phyloP scores from a whole-genome alignment of 1,284 basidiomycete species.

The Exobasidium cylindrosporum region DNA sequence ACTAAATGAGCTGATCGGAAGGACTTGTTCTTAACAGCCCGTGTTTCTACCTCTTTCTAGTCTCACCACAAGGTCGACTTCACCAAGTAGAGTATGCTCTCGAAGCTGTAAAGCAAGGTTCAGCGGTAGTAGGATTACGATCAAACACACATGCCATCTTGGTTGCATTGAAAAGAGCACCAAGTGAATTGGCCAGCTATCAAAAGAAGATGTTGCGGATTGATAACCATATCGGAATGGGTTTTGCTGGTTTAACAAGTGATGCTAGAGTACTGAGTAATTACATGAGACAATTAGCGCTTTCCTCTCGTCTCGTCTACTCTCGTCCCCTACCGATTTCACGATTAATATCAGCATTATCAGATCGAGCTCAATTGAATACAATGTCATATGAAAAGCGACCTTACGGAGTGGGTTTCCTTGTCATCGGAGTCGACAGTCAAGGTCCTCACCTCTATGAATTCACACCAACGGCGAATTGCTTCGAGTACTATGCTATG shows the following conservation, averaged over 20 bases:
- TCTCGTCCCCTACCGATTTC: slow-evolving; percentile 91
- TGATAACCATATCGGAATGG: slow-evolving; percentile 98
- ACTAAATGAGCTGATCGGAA: background rate
- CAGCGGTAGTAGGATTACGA: slow-evolving; percentile 90
- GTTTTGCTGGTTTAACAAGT: slow-evolving; percentile 94
- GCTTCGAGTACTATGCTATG: slow-evolving; percentile 98
- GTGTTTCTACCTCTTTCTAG: slow-evolving; percentile 6
- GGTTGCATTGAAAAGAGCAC: slow-evolving; percentile 95
- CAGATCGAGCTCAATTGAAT: slow-evolving; percentile 98
- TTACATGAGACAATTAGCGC: slow-evolving; percentile 98
- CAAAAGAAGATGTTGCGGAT: slow-evolving; percentile 99
- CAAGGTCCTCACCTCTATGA: slow-evolving; percentile 96
- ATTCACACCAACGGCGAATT: slow-evolving; percentile 94
- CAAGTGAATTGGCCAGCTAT: slow-evolving; percentile 94
- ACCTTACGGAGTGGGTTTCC: slow-evolving; percentile 97
- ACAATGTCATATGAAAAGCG: slow-evolving; percentile 97
- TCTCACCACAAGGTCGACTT: slow-evolving; percentile 58
- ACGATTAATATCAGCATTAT: slow-evolving; percentile 85
- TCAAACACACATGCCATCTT: slow-evolving; percentile 93
- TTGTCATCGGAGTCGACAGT: slow-evolving; percentile 92
- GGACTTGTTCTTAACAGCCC: background rate
- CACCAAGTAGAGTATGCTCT: slow-evolving; percentile 99
- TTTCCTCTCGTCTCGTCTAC: slow-evolving; percentile 90
- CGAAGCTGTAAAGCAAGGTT: slow-evolving; percentile 99
- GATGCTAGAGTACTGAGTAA: slow-evolving; percentile 86